Percentiles rank a stretch among this genome's conserved stretches.
Evolutionary conservation across 179 eudicot species (phyloP).

Genomic region (Heliamphora pulchella): DNA sequence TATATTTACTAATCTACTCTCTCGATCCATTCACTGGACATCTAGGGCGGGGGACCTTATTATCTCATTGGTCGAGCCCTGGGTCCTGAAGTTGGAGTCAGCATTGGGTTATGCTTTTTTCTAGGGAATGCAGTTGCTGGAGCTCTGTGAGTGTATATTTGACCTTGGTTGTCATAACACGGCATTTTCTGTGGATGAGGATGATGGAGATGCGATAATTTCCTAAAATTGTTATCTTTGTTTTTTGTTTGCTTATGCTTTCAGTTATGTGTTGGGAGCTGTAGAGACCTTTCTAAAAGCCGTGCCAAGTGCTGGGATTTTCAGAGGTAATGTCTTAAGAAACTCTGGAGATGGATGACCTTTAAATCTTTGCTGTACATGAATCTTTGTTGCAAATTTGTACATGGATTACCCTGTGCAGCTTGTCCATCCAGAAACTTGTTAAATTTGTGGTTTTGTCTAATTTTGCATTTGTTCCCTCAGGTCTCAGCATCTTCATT

Average conservation of each 20-base stretch:
- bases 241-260: slow-evolving; percentile 20
- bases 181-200: background rate
- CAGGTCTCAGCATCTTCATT: background rate
- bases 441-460: background rate
- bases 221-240: slow-evolving; percentile 4
- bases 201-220: background rate
- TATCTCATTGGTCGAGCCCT: slow-evolving; percentile 99
- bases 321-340: slow-evolving; percentile 48
- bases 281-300: slow-evolving; percentile 97
- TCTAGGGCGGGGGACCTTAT: slow-evolving; percentile 97
- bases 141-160: slow-evolving; percentile 78
- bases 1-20: slow-evolving; percentile 1
- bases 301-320: slow-evolving; percentile 83
- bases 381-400: background rate
- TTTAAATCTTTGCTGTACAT: background rate
- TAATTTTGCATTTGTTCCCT: slow-evolving; percentile 2
- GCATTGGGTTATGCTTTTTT: slow-evolving; percentile 97
- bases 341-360: background rate
- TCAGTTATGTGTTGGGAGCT: slow-evolving; percentile 96
- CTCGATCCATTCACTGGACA: slow-evolving; percentile 11
- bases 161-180: slow-evolving; percentile 10
- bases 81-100: slow-evolving; percentile 99
- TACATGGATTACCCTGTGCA: no score
- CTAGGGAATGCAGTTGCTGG: slow-evolving; percentile 99
- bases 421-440: background rate